Base-by-base conservation (phyloP, 345 rosid species). In the Cardamine chenopodiifolia region DNA sequence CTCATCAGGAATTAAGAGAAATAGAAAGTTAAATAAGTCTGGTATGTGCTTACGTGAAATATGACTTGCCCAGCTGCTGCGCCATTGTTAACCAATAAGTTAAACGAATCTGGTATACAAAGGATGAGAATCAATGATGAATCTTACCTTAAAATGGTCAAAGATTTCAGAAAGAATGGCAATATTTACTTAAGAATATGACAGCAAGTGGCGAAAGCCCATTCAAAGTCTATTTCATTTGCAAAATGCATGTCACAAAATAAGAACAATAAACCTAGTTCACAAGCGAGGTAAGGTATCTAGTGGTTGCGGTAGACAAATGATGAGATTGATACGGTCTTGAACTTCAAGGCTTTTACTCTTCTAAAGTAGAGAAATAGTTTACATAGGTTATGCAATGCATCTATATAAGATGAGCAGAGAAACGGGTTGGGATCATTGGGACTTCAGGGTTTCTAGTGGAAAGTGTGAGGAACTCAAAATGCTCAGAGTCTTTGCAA, bases 61-160 rank as follows among this genome's bases (percentile, higher is more conserved):
- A 94, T 80, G 64, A 94, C 95, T 80, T 94, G 98, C 52, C 98
- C 98, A 29, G 98, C 98, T 76, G 98, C 86, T 52, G 87, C 90
- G 62, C 98, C 98, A 47, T 88, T 91, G 75, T 94, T 94, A 78
- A 94, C 95, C 81, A 94, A 77, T 75, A 94, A 84, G 83, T 94
- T 91, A 85, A 89, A 94, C 50, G 98, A 91, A 87, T 94, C 98
- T 94, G 75, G 55, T 44, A 83, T 80, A 26, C 8, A 48, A 35
- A 0, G 6, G 6, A 32, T 32, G 23, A 42, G 44, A 59, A 66
- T 64, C 71, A 76, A 37, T 52, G 39, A 49, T 6, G 48, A 50
- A 19, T 48, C 17, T 60, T n/a, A 50, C 49, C 71, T 39, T 6
- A n/a, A 55, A 18, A 44, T 63, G 29, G 19, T 34, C 39, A 55